Evolutionary conservation across 2,329 filamentous ascomycete species (phyloP), one percentile per base, ranked within the genome.

Genomic region (Talaromyces verruculosus): DNA sequence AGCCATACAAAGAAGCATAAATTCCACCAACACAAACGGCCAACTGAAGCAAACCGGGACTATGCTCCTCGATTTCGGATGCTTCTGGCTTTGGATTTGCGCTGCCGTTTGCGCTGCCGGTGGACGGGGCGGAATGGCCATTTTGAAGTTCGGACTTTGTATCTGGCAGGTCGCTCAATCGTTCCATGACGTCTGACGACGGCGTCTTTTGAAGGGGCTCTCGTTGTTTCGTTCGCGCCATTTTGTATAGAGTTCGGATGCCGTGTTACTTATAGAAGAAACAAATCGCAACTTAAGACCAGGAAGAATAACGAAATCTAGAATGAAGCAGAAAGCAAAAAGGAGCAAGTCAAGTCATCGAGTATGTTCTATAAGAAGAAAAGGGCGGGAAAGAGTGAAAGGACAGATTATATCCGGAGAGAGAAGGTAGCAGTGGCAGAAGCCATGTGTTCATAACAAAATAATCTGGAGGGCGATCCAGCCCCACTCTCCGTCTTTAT

Each of bases 21-120:
- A 99, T 99, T 67, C 95, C 95, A 6, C 88, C 89, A n/a, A 97
- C 92, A 70, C 93, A 94, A 68, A 96, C 87, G 59, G 93, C 80
- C 65, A 97, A 86, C 78, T 96, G 91, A 73, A 90, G 75, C 35
- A 92, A 76, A 4, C 91, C 91, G 8, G 89, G 67, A 67, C 69
- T 70, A 68, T 74, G 37, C 78, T 61, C 63, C 30, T 66, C 45
- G 25, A 22, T 30, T 35, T 37, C 49, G 11, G 64, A 51, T 39
- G 43, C 59, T 49, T 60, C 60, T 47, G 25, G 33, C 22, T 41
- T 47, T 11, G 61, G 33, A 62, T 69, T 60, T 15, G 68, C 67
- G 70, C 71, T 64, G 61, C 76, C 77, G 72, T 81, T 81, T 39
- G 66, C 63, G 39, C 25, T 35, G 39, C 35, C 7, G 5, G 55